Evolutionary conservation across 73 alveolate species (phyloP).

Genomic region (Tetrahymena malaccensis): DNA sequence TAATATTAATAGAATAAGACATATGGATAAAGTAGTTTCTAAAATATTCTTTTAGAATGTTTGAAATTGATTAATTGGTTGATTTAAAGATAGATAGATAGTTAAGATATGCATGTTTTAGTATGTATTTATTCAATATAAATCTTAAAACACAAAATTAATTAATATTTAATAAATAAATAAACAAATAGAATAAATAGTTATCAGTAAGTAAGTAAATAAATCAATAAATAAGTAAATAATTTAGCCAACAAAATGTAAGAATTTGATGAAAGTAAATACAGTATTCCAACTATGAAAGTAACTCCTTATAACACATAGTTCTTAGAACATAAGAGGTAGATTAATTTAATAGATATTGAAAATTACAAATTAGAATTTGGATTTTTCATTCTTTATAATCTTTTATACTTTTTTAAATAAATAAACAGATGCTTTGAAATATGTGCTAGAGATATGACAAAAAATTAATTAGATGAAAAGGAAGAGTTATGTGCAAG

Average conservation of each 20-base stretch:
- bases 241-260: not conserved
- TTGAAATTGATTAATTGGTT: not conserved
- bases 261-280: not conserved
- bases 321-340: not conserved
- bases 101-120: not conserved
- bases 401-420: too few relatives aligned
- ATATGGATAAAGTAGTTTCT: not conserved
- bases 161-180: not conserved
- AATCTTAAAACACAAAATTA: not conserved
- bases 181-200: not conserved
- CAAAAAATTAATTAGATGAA: not conserved
- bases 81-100: not conserved
- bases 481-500: not conserved
- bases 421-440: not conserved
- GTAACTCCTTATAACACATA: not conserved
- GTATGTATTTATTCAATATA: not conserved
- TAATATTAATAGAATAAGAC: not conserved
- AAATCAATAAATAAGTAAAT: too few relatives aligned
- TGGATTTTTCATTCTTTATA: too few relatives aligned
- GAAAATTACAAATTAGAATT: too few relatives aligned
- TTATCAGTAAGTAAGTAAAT: not conserved
- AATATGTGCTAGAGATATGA: not conserved
- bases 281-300: not conserved
- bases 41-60: not conserved
- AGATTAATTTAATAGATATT: not conserved